Percentiles rank a stretch among this genome's conserved stretches.
These are phyloP conservation scores for Monosporozyma aquatica DNA, from an alignment of 805 yeast species.

Conservation along the genomic window DNA sequence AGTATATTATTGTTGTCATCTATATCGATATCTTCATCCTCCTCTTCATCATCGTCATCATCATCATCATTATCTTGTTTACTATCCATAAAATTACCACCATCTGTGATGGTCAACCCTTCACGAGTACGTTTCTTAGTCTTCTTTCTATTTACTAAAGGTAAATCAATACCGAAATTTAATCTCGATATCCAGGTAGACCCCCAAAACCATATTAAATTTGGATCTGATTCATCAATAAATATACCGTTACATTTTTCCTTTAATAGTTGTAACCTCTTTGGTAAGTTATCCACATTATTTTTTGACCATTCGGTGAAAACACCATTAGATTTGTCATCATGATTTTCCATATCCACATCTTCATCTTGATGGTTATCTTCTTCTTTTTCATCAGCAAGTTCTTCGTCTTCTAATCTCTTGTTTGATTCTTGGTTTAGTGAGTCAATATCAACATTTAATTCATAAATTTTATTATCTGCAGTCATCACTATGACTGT, in stretches of 20 bases:
- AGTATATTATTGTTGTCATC: neutral
- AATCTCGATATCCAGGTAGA: conserved; percentile 71
- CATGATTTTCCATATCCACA: conserved; percentile 2
- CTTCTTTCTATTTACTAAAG: conserved; percentile 32
- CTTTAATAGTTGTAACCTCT: conserved; percentile 43
- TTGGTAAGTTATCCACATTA: conserved; percentile 69
- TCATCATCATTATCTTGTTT: conserved; percentile 26
- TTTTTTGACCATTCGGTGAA: conserved; percentile 69
- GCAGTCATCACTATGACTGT: conserved; percentile 59
- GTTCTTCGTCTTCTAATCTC: neutral
- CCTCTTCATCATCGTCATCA: conserved; percentile 4
- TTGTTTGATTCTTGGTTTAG: conserved; percentile 6
- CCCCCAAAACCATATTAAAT: conserved; percentile 79
- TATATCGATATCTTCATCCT: conserved; percentile 3
- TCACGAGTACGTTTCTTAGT: conserved; percentile 36
- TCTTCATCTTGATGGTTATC: too few species aligned
- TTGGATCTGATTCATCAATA: conserved; percentile 32
- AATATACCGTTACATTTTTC: conserved; percentile 73
- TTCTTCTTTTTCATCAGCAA: neutral
- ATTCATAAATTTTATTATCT: conserved; percentile 69
- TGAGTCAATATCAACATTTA: conserved; percentile 28
- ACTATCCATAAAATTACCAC: conserved; percentile 30
- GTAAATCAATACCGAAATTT: conserved; percentile 52
- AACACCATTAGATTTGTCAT: conserved; percentile 12
- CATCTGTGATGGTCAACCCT: conserved; percentile 35